These are phyloP conservation scores for Populus hybrid DNA, from an alignment of 441 rosid species.

Conservation along the genomic window DNA sequence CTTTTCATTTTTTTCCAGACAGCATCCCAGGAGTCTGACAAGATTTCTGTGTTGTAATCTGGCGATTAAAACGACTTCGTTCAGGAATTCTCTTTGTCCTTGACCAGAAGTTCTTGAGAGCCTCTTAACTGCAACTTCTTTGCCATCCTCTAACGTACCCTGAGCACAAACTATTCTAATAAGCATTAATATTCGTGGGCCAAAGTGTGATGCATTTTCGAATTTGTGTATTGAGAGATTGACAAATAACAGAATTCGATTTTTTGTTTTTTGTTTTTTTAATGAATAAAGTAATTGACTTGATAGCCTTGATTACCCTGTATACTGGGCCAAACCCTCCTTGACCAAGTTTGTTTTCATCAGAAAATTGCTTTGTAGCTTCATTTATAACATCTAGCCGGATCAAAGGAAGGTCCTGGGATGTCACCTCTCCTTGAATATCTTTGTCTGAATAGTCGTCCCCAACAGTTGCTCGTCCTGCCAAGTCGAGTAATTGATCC, in stretches of 20 bases:
- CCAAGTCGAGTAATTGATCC: constrained; percentile 11
- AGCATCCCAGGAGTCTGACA: constrained; percentile 32
- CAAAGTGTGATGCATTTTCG: background rate
- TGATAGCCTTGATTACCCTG: constrained; percentile 10
- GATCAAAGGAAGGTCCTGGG: constrained; percentile 15
- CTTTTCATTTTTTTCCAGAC: constrained; percentile 24
- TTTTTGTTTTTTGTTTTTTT: background rate
- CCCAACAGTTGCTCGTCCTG: background rate
- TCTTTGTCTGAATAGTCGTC: background rate
- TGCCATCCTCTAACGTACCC: constrained; percentile 26
- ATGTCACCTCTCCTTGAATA: constrained; percentile 4
- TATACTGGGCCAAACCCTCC: constrained; percentile 34
- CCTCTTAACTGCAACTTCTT: constrained; percentile 37
- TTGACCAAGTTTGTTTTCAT: constrained; percentile 24
- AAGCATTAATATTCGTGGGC: background rate
- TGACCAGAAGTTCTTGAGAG: constrained; percentile 30
- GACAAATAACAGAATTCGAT: background rate
- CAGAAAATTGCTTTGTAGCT: constrained; percentile 21
- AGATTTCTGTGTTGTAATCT: constrained; percentile 40
- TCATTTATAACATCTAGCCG: background rate
- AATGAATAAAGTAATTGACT: background rate
- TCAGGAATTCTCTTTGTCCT: constrained; percentile 30
- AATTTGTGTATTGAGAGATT: no score
- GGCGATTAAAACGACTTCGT: constrained; percentile 24
- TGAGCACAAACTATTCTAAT: background rate